A percentile compares a stretch with the other conserved stretches of the same genome.
These are phyloP conservation scores for Tetrahymena borealis DNA, from an alignment of 73 alveolate species.

Conservation along the genomic window DNA sequence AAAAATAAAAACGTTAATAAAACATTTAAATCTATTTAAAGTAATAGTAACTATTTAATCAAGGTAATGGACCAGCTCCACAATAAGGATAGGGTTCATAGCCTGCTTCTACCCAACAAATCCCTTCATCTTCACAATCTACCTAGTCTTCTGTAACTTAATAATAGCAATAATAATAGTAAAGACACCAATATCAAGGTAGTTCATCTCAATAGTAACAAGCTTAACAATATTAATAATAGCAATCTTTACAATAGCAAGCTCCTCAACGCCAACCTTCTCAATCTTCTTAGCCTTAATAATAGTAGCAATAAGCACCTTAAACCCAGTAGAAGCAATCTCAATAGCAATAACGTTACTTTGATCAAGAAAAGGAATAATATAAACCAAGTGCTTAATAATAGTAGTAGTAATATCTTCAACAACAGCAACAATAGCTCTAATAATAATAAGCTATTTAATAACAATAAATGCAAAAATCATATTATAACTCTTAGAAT, in stretches of 20 bases:
- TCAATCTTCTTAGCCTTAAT: background rate
- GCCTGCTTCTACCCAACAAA: background rate
- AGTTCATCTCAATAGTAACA: background rate
- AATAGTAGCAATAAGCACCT: background rate
- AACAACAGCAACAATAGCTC: background rate
- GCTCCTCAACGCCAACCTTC: background rate
- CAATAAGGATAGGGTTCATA: background rate
- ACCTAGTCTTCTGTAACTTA: background rate
- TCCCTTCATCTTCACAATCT: background rate
- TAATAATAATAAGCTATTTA: background rate
- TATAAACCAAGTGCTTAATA: background rate
- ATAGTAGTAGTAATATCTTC: too few species aligned
- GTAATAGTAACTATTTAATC: background rate
- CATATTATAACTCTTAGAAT: background rate
- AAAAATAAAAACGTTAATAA: slow-evolving; percentile 46
- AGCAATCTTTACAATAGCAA: background rate
- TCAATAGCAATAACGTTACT: background rate
- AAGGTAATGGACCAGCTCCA: background rate
- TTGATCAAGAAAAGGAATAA: background rate
- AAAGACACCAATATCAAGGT: background rate
- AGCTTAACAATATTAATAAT: background rate
- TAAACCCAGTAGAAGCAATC: background rate
- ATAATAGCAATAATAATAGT: background rate
- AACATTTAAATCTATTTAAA: background rate
- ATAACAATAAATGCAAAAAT: background rate